phyloP scores from a whole-genome alignment of 208 protist genomes.

The Histomonas meleagridis region DNA sequence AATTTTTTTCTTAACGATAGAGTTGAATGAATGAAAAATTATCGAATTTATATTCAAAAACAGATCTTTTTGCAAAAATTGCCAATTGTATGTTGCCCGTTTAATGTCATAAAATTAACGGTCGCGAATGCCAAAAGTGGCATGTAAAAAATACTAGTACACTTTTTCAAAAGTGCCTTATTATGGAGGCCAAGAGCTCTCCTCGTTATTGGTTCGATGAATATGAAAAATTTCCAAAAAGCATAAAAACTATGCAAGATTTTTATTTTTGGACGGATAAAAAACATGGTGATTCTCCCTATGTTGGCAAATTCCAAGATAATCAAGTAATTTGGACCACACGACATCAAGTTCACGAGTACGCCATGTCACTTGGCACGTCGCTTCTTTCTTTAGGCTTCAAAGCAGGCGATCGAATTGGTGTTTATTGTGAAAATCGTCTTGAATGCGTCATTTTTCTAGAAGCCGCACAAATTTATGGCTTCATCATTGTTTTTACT shows the following conservation, averaged over 20 bases:
- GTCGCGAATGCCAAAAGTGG: too few relatives aligned
- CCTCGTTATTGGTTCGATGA: neutral
- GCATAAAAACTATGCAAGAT: slow-evolving; percentile 26
- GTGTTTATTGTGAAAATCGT: slow-evolving; percentile 16
- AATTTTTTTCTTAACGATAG: too few relatives aligned
- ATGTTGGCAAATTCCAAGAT: neutral
- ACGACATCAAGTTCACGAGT: neutral
- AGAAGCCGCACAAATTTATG: neutral
- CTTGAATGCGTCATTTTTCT: neutral
- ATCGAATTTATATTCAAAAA: too few relatives aligned
- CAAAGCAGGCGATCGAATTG: neutral
- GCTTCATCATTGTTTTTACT: neutral
- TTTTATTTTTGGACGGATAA: neutral
- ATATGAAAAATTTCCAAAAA: neutral
- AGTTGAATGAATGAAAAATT: too few relatives aligned
- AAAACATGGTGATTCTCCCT: neutral
- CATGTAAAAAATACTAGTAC: too few relatives aligned
- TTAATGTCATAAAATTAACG: too few relatives aligned
- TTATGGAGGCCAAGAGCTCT: too few relatives aligned
- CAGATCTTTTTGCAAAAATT: too few relatives aligned
- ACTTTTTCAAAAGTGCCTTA: too few relatives aligned
- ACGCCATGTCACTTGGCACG: neutral
- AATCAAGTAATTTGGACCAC: neutral
- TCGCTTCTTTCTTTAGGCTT: neutral
- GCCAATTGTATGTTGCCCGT: too few relatives aligned